Evolutionary conservation across 2,329 filamentous ascomycete species (phyloP).

Genomic region (Ustulina deusta): DNA sequence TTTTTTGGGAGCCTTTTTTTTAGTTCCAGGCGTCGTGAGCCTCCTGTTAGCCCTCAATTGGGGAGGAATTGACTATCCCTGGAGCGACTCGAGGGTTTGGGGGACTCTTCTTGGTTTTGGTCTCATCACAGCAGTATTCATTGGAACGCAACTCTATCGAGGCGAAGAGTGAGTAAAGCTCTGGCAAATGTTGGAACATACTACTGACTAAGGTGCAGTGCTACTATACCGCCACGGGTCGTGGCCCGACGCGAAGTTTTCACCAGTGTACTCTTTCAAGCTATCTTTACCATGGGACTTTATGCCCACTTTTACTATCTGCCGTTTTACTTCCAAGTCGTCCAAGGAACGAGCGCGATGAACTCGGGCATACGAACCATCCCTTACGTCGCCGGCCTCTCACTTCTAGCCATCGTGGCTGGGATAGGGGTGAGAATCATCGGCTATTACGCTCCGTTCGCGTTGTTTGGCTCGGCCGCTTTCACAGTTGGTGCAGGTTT

Average conservation of each 20-base stretch:
- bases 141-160: slow-evolving; percentile 17
- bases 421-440: slow-evolving; percentile 17
- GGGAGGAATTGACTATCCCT: slow-evolving; percentile 25
- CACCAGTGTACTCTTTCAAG: slow-evolving; percentile 9
- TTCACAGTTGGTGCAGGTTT: slow-evolving; percentile 25
- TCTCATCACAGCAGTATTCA: slow-evolving; percentile 10
- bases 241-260: slow-evolving; percentile 11
- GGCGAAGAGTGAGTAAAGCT: slow-evolving; percentile 20
- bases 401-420: slow-evolving; percentile 8
- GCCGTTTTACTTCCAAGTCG: slow-evolving; percentile 29
- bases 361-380: slow-evolving; percentile 27
- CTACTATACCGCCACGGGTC: slow-evolving; percentile 26
- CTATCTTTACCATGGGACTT: slow-evolving; percentile 17
- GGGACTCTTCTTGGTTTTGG: slow-evolving; percentile 20
- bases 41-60: slow-evolving; percentile 27
- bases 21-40: slow-evolving; percentile 15
- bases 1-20: slow-evolving; percentile 7
- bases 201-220: slow-evolving; percentile 6
- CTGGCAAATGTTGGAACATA: neutral
- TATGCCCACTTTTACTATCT: slow-evolving; percentile 25
- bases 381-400: slow-evolving; percentile 17
- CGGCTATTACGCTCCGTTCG: slow-evolving; percentile 18
- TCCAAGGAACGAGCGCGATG: slow-evolving; percentile 11
- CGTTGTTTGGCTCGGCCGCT: neutral
- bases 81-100: slow-evolving; percentile 25